These are phyloP conservation scores for Jaltomata sinuosa DNA, from an alignment of 257 asterid species.

Conservation along the genomic window DNA sequence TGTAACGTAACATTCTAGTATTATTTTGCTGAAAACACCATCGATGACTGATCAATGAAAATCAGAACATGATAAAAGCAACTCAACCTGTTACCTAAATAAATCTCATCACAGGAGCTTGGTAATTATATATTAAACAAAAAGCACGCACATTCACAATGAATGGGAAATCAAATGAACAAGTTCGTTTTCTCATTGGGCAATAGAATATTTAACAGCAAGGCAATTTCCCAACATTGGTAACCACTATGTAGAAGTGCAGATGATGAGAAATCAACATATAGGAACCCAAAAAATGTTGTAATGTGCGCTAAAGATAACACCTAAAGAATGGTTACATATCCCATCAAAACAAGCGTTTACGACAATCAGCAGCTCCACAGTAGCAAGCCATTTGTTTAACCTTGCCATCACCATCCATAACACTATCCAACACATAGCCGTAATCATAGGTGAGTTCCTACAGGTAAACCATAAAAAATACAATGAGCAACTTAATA, in stretches of 20 bases:
- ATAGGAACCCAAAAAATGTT: neutral
- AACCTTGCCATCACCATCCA: constrained; percentile 54
- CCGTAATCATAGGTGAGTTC: constrained; percentile 79
- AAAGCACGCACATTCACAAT: neutral
- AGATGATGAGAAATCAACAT: neutral
- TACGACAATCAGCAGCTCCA: constrained; percentile 64
- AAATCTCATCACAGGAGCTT: neutral
- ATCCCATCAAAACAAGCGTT: constrained; percentile 36
- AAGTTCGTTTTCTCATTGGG: neutral
- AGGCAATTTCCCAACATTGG: neutral
- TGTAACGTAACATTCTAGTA: too few species aligned
- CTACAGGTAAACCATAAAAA: constrained; percentile 20
- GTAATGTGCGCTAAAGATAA: neutral
- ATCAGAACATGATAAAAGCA: neutral
- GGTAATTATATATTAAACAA: neutral
- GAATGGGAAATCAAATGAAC: neutral
- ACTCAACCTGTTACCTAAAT: neutral
- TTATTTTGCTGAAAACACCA: too few species aligned
- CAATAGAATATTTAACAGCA: neutral
- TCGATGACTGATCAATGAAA: too few species aligned
- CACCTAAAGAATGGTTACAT: neutral
- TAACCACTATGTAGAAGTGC: neutral
- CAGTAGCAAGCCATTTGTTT: constrained; percentile 50
- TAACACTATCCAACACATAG: constrained; percentile 62
- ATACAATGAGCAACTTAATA: neutral